Base-by-base conservation (phyloP, 176 grass and related monocot species). In the Raddia distichophylla region DNA sequence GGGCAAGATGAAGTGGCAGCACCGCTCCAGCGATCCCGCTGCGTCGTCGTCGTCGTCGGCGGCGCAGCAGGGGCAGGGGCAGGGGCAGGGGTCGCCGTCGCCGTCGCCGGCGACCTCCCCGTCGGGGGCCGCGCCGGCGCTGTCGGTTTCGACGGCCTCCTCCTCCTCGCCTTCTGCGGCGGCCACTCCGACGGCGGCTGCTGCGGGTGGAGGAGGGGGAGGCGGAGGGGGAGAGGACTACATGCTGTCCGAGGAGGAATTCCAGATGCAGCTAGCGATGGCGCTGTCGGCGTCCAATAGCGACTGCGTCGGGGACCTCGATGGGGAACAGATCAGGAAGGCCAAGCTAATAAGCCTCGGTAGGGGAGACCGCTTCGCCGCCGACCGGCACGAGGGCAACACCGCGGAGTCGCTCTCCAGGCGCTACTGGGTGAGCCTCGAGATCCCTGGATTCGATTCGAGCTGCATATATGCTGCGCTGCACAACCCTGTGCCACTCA, bases 211-310 rank as follows among this genome's bases (percentile, higher is more conserved):
- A 6, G 47, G 8, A 17, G 78, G 53, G 16, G 69, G 67, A 34
- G 59, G 66, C 2, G 46, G 72, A 20, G 55, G 53, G 3, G 78
- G 73, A 5, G 89, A 90, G 45, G 96, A 98, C 68, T 98, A 93
- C 84, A 95, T 90, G 58, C 71, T 75, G 51, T 93, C 89, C 13
- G 93, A 95, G 91, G 96, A 98, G 87, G 96, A 98, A 89, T 98
- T 93, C 81, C 96, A 98, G 93, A 89, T 98, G 87, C 96, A 98
- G 84, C 86, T 98, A 35, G 96, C 96, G 15, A 84, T 98, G 88
- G 96, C 96, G 53, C 89, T 98, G 44, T 95, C 93, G 60, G 96
- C 91, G 78, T 98, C 96, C 64, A 98, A 98, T 73, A 82, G 86
- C 62, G 93, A 95, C 42, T 88, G 54, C 81, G 82, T 86, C 46